Evolutionary conservation across 169 alveolate genomes (phyloP), one percentile per base, ranked within the genome.

Genomic region (Amoebophrya sp.): DNA sequence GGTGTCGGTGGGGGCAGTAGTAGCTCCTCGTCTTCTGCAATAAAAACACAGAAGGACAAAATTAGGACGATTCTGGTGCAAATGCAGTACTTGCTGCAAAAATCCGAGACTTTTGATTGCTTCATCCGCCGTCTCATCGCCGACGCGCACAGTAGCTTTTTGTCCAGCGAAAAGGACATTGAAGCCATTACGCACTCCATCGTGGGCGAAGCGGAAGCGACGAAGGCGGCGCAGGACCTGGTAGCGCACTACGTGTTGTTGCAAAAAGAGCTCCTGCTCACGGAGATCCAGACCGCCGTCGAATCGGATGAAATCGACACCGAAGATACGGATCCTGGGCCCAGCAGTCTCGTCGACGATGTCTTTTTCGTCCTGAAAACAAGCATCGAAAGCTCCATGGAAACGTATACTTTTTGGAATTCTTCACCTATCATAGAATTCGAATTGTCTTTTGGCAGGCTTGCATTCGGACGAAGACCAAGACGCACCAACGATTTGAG

Each of bases 141-240:
- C 7, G 83, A 66, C 83, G 83, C 83, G 38, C 83, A 66, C 32
- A 66, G 7, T 3, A 25, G 29, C 66, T 12, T 12, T 18, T 47
- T 47, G 66, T 7, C 66, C 29, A 47, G 10, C 32, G 83, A 66
- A 2, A 18, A n/a, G 35, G 32, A 66, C 39, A 66, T 66, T 25
- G 83, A 66, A 25, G 32, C 10, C 35, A 66, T 66, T 25, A n/a
- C 35, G 83, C 83, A 66, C 35, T 12, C 35, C 83, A 66, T 66
- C 29, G 83, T 66, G 32, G 83, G 83, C 10, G 83, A 66, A 25
- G 83, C 83, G 12, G 83, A 66, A 25, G 83, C 83, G 1, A 66
- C 83, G 32, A 66, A n/a, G 18, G 83, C 83, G 7, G 83, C 83
- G 83, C 83, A 66, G 83, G 83, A 66, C 35, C 35, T 66, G 83